These are phyloP conservation scores for Lumnitzera racemosa DNA, from an alignment of 345 rosid species.

Conservation along the genomic window DNA sequence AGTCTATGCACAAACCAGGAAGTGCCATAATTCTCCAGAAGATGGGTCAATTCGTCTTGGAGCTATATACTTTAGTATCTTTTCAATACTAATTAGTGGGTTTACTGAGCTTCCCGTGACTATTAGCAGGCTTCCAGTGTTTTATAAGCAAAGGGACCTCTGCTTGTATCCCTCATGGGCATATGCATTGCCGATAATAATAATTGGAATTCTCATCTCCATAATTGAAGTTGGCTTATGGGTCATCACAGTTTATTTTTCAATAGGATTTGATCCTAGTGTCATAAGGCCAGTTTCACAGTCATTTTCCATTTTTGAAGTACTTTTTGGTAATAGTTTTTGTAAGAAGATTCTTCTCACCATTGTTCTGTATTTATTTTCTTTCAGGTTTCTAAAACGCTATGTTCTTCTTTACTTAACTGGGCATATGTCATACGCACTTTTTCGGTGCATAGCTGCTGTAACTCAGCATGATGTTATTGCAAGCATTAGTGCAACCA, in stretches of 20 bases:
- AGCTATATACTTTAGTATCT: slow-evolving; percentile 4
- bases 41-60: slow-evolving; percentile 7
- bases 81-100: slow-evolving; percentile 2
- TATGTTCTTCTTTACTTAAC: slow-evolving; percentile 25
- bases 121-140: slow-evolving; percentile 13
- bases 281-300: slow-evolving; percentile 7
- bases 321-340: neutral
- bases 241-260: slow-evolving; percentile 13
- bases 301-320: neutral
- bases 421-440: slow-evolving; percentile 33
- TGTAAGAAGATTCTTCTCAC: neutral
- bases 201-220: slow-evolving; percentile 15
- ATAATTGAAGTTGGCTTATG: slow-evolving; percentile 9
- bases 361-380: neutral
- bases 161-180: slow-evolving; percentile 14
- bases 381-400: slow-evolving; percentile 32
- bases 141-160: slow-evolving; percentile 17
- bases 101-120: slow-evolving; percentile 7
- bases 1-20: neutral
- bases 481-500: slow-evolving; percentile 31
- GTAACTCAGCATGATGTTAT: slow-evolving; percentile 32
- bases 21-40: slow-evolving; percentile 5
- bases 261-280: slow-evolving; percentile 19
- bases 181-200: slow-evolving; percentile 8
- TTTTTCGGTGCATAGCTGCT: slow-evolving; percentile 40